Evolutionary conservation across 2,329 filamentous ascomycete genomes (phyloP).

Genomic region (Arthroderma sp.): DNA sequence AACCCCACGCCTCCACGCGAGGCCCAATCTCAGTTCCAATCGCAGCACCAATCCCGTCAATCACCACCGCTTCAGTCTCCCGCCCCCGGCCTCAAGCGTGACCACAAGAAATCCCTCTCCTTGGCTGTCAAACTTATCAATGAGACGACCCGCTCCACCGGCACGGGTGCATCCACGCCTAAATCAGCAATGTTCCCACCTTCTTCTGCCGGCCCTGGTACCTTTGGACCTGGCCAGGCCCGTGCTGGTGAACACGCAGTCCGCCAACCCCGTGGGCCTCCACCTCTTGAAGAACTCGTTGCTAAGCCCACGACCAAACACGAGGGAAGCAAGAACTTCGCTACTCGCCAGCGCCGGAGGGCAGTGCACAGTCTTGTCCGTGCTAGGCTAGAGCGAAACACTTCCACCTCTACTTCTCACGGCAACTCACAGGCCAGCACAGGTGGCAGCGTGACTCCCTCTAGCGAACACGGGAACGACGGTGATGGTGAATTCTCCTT

Average conservation of each 20-base stretch:
- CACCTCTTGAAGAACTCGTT: conserved; percentile 79
- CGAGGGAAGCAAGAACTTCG: conserved; percentile 96
- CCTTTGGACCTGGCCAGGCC: conserved; percentile 82
- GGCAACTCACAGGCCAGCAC: conserved; percentile 48
- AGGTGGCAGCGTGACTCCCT: conserved; percentile 71
- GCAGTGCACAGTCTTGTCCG: conserved; percentile 85
- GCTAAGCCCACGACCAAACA: conserved; percentile 82
- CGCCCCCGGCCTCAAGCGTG: conserved; percentile 57
- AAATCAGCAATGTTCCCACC: conserved; percentile 75
- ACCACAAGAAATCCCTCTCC: conserved; percentile 82
- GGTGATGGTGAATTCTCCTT: conserved; percentile 49
- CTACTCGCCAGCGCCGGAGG: conserved; percentile 77
- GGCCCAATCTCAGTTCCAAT: not conserved
- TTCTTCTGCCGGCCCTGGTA: conserved; percentile 48
- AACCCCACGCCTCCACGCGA: conserved; percentile 10
- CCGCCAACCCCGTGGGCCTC: conserved; percentile 85
- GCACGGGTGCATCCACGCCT: conserved; percentile 46
- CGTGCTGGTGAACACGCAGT: conserved; percentile 89
- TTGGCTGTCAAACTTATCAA: conserved; percentile 35
- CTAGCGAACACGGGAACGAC: conserved; percentile 51
- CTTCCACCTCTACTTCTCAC: conserved; percentile 44
- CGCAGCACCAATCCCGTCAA: not conserved
- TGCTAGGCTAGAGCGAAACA: conserved; percentile 74
- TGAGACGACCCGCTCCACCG: conserved; percentile 34
- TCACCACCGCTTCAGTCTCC: conserved; percentile 7